Conservation (phyloP, 352 stramenopile genomes). For the Phytopythium montanum region DNA sequence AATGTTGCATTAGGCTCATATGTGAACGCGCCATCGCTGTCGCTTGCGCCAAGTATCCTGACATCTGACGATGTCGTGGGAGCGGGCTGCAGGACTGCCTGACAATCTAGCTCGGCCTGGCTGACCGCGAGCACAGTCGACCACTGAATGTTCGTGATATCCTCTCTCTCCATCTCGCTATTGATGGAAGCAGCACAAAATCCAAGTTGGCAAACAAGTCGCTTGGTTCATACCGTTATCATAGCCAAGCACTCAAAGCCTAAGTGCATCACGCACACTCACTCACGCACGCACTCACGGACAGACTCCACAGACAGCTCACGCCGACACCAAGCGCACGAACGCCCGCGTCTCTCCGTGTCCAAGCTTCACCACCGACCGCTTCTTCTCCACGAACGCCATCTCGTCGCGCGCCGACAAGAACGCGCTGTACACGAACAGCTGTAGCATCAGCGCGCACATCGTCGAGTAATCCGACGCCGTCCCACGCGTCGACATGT, state of each 20-base stretch:
- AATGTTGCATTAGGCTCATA: no score
- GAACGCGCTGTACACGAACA: background rate
- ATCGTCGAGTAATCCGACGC: background rate
- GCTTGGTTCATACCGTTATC: background rate
- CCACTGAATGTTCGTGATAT: no score
- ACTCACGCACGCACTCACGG: no score
- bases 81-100: no score
- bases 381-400: slow-evolving; percentile 8
- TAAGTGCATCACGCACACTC: no score
- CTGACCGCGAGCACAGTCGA: no score
- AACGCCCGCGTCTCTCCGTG: slow-evolving; percentile 5
- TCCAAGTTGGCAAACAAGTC: no score
- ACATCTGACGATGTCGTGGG: no score
- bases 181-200: background rate
- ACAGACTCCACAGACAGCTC: background rate
- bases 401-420: slow-evolving; percentile 1
- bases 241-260: background rate
- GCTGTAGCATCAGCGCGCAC: background rate
- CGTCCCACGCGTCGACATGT: background rate
- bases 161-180: no score
- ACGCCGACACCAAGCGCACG: background rate
- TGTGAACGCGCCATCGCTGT: no score
- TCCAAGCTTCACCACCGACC: slow-evolving; percentile 1
- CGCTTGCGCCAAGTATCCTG: no score
- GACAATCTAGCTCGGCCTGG: no score